Base-by-base conservation (phyloP, 78 protist genomes). In the Speleostelium caveatum region DNA sequence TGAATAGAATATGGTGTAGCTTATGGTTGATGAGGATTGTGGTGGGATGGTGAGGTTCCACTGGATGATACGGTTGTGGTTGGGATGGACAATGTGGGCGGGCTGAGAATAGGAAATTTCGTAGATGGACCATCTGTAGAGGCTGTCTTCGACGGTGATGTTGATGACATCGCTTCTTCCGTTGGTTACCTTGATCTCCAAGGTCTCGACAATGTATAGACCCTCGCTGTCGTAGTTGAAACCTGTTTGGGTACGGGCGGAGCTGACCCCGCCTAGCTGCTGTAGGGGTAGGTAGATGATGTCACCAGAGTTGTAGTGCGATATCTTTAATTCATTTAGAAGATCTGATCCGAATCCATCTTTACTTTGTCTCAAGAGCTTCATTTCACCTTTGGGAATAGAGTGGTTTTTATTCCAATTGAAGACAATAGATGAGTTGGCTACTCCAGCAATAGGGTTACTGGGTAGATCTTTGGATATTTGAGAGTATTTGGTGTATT, bases 41-140 rank as follows among this genome's bases (percentile, higher is more conserved):
- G 91, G 91, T 69, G 91, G 91, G 21, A 83, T 83, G 16, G 26
- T 42, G 8, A 83, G 71, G 28, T 5, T 30, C 91, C 91, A 83
- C 32, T 83, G 77, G 28, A 83, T 45, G 24, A 59, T 83, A n/a
- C 91, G 28, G 24, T 65, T 21, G 26, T 83, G 91, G 16, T 77
- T 71, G 67, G 91, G 79, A 42, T 83, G 91, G 19, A 19, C 24
- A 21, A 1, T 35, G 55, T 53, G 42, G 38, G 19, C 56, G 7
- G 36, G 61, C 5, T 22, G 8, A 4, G 33, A 19, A 21, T 59
- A 69, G 16, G 91, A 45, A 24, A 83, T 83, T 45, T 83, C 91
- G 21, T 5, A 83, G 72, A 33, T 32, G 19, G 59, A 41, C 61
- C 79, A 67, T 45, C 91, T 58, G 32, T 83, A 69, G 36, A 83